Base-by-base conservation (phyloP, 176 grass and related monocot genomes). In the Rhynchospora breviuscula region DNA sequence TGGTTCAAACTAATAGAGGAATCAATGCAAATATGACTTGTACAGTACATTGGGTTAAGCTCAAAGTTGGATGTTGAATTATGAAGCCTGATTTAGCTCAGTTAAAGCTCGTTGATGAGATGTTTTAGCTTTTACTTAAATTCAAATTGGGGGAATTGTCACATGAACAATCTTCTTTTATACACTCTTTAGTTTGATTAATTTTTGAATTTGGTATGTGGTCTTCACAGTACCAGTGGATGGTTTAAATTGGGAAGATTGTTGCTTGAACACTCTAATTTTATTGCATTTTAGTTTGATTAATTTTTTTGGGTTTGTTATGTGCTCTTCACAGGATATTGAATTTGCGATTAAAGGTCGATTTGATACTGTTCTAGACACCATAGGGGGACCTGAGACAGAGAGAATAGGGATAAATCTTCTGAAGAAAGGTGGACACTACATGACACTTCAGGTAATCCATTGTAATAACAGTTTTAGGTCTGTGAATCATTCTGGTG, bases 381-480 rank as follows among this genome's bases (percentile, higher is more conserved):
- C 95, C 63, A 98, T 98, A 80, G 95, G 95, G 54, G 44, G 87
- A 78, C 87, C 90, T 89, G 95, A 98, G 86, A 98, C 92, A 72
- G 95, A 98, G 87, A 91, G 91, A 87, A 67, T 89, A 8, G 95
- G 95, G 4, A 69, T 94, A 61, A 94, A 89, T 87, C 79, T 95
- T 88, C 83, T 98, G 83, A 94, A 89, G 70, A 98, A 89, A 93
- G 92, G 95, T 31, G 95, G 95, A 73, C 82, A 98, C 65, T 98
- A 93, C 85, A 98, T 98, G 95, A 98, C 95, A 63, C 95, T 98
- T 87, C 95, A 98, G 92, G 95, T 98, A 72, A 80, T 85, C 18
- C 62, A 85, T 62, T 56, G 6, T 56, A 33, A 29, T 26, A 77
- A 2, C 49, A 29, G 21, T 29, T 54, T 54, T 23, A 4, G 49